A percentile compares a stretch with the other conserved stretches of the same genome.
Conservation (phyloP, 1,284 basidiomycete species). For the Amylostereum areolatum region DNA sequence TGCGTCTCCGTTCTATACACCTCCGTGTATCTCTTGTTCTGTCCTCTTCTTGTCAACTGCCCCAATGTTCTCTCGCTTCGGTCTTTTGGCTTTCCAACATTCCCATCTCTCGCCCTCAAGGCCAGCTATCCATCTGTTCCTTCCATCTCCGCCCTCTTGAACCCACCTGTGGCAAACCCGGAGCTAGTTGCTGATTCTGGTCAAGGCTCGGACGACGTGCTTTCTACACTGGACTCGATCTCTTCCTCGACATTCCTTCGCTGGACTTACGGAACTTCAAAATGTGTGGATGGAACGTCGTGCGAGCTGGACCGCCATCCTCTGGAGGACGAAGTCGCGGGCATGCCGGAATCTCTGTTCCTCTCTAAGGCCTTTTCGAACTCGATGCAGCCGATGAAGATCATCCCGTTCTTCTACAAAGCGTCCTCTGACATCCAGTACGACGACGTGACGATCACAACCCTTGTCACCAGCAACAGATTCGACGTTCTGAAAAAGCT, state of each 20-base stretch:
- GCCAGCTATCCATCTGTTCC: slow-evolving; percentile 1
- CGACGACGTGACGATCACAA: slow-evolving; percentile 78
- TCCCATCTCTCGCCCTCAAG: neutral
- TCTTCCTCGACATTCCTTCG: slow-evolving; percentile 4
- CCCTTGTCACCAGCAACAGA: slow-evolving; percentile 74
- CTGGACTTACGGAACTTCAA: neutral
- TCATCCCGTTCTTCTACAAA: slow-evolving; percentile 77
- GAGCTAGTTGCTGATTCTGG: neutral
- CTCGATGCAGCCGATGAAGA: slow-evolving; percentile 63
- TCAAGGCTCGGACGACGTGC: slow-evolving; percentile 4
- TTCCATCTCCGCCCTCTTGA: neutral
- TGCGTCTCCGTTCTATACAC: slow-evolving; percentile 27
- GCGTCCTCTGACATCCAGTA: slow-evolving; percentile 42
- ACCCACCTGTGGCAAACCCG: too few species aligned
- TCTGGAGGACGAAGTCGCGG: neutral
- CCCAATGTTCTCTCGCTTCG: slow-evolving; percentile 14
- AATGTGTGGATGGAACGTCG: neutral
- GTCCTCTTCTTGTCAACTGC: slow-evolving; percentile 11
- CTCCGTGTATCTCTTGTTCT: slow-evolving; percentile 21
- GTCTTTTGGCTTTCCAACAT: slow-evolving; percentile 10
- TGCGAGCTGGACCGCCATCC: slow-evolving; percentile 5
- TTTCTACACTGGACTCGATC: slow-evolving; percentile 3
- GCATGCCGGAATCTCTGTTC: slow-evolving; percentile 25
- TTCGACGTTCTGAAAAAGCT: slow-evolving; percentile 67
- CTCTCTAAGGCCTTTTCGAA: slow-evolving; percentile 64